Conservation (phyloP, 495 filamentous ascomycete genomes). For the Podospora conica region DNA sequence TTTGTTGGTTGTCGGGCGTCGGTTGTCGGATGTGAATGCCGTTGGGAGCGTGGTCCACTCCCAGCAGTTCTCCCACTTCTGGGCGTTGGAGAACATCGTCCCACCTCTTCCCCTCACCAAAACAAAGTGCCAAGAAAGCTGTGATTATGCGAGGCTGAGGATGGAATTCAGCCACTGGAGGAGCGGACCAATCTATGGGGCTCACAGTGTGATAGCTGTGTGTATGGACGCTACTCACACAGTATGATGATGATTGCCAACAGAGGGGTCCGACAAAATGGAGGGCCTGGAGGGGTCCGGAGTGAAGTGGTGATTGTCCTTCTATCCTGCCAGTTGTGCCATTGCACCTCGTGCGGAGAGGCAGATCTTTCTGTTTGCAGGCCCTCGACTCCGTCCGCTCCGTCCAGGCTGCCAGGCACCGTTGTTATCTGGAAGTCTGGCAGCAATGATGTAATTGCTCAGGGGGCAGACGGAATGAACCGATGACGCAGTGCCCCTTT, state of each 20-base stretch:
- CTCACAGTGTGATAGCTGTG: background rate
- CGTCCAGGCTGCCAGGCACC: background rate
- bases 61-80: background rate
- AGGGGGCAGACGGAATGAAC: background rate
- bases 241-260: background rate
- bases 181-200: background rate
- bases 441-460: constrained; percentile 23
- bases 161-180: background rate
- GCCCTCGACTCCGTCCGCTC: background rate
- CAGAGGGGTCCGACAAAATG: too few relatives aligned
- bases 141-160: background rate
- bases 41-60: too few relatives aligned
- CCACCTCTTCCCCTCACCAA: background rate
- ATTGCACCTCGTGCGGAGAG: too few relatives aligned
- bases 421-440: too few relatives aligned
- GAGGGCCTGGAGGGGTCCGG: too few relatives aligned
- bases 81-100: background rate
- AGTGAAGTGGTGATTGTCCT: too few relatives aligned
- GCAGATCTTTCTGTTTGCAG: too few relatives aligned
- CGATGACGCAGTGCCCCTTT: background rate
- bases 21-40: background rate
- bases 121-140: background rate
- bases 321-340: too few relatives aligned
- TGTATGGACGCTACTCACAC: background rate
- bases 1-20: background rate